These are phyloP conservation scores for Pleurotus djamor DNA, from an alignment of 768 basidiomycete genomes.

Conservation along the genomic window DNA sequence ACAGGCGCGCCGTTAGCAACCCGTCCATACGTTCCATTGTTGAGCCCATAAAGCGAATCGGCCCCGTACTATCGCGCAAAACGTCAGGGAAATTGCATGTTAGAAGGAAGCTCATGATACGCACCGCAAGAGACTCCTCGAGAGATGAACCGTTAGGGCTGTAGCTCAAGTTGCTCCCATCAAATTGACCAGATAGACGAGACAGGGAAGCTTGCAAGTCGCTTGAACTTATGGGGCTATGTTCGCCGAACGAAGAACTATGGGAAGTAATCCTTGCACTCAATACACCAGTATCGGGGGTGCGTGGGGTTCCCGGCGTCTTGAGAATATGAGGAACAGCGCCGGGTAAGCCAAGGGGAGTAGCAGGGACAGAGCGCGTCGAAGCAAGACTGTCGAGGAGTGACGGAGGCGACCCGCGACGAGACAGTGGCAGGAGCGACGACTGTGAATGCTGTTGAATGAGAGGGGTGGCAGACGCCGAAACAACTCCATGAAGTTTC, in stretches of 20 bases:
- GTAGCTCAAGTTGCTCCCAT: conserved; percentile 52
- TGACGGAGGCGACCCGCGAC: conserved; percentile 73
- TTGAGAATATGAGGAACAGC: conserved; percentile 53
- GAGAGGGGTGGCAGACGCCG: conserved; percentile 65
- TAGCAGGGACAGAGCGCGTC: conserved; percentile 82
- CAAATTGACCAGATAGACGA: conserved; percentile 58
- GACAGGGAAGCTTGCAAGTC: conserved; percentile 77
- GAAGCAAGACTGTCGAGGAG: conserved; percentile 59
- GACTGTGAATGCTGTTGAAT: conserved; percentile 61
- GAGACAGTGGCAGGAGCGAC: conserved; percentile 51
- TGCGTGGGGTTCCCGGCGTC: conserved; percentile 67
- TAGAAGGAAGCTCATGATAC: conserved; percentile 10
- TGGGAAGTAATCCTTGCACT: conserved; percentile 61
- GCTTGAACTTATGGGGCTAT: conserved; percentile 38
- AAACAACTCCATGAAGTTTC: conserved; percentile 43
- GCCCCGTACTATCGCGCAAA: conserved; percentile 49
- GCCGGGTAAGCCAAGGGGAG: conserved; percentile 62
- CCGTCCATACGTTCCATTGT: conserved; percentile 52
- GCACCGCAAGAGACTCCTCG: conserved; percentile 56
- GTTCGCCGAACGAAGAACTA: conserved; percentile 45
- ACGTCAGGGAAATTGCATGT: conserved; percentile 9
- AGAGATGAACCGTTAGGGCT: conserved; percentile 45
- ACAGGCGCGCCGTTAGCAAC: conserved; percentile 35
- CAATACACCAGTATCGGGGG: conserved; percentile 55
- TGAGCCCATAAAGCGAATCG: conserved; percentile 53